Evolutionary conservation across 2,329 filamentous ascomycete genomes (phyloP).

Genomic region (Botrytis fragariae): DNA sequence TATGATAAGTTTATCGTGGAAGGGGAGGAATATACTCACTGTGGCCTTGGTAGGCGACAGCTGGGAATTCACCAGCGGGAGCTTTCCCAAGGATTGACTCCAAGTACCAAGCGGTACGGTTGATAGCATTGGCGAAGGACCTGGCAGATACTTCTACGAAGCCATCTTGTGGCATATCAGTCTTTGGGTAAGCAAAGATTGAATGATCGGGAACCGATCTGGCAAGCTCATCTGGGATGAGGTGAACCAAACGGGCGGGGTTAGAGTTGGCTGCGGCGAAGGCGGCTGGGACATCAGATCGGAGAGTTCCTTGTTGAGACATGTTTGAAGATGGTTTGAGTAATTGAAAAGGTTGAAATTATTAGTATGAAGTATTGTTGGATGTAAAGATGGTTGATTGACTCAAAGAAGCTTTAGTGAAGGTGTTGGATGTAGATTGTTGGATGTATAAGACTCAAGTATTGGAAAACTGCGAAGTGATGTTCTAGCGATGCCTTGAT

Average conservation of each 20-base stretch:
- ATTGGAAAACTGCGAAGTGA: slow-evolving; percentile 12
- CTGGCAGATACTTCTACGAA: slow-evolving; percentile 28
- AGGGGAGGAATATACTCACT: background rate
- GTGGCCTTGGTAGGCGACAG: slow-evolving; percentile 22
- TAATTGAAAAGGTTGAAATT: background rate
- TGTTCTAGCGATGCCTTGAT: slow-evolving; percentile 5
- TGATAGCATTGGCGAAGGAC: slow-evolving; percentile 29
- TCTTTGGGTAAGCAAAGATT: slow-evolving; percentile 29
- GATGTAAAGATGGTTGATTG: background rate
- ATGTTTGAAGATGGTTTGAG: slow-evolving; percentile 19
- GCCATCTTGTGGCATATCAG: slow-evolving; percentile 26
- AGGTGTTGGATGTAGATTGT: background rate
- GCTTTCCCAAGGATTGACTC: slow-evolving; percentile 23
- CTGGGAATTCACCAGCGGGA: slow-evolving; percentile 16
- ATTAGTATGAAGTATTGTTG: slow-evolving; percentile 13
- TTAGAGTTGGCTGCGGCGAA: slow-evolving; percentile 18
- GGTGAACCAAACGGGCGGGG: slow-evolving; percentile 26
- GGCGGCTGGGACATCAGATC: slow-evolving; percentile 16
- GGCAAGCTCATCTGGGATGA: slow-evolving; percentile 29
- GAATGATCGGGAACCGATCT: slow-evolving; percentile 25
- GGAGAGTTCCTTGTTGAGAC: slow-evolving; percentile 23
- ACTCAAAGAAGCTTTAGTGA: slow-evolving; percentile 14
- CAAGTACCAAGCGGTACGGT: slow-evolving; percentile 29
- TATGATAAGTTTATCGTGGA: background rate
- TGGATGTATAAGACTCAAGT: slow-evolving; percentile 9